Percentiles rank a stretch among this genome's conserved stretches.
These are phyloP conservation scores for Volvariella surrecta DNA, from an alignment of 1,284 basidiomycete species.

Conservation along the genomic window DNA sequence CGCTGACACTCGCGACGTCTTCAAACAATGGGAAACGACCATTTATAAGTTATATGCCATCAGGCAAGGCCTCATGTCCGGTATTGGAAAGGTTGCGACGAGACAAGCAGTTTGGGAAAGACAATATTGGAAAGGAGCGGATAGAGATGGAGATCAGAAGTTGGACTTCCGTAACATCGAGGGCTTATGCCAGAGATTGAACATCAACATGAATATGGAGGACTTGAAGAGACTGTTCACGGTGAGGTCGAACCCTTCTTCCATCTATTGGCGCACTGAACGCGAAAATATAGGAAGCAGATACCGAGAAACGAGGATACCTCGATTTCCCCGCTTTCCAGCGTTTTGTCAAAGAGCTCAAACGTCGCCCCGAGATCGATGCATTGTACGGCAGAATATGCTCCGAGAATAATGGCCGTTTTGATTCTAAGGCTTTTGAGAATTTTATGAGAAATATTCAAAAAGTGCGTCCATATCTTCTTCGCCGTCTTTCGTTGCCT, in stretches of 20 bases:
- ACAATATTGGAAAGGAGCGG: conserved; percentile 75
- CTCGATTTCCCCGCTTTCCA: conserved; percentile 85
- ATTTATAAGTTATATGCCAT: conserved; percentile 52
- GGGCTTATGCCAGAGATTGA: conserved; percentile 68
- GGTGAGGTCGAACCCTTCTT: conserved; percentile 27
- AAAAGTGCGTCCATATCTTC: conserved; percentile 32
- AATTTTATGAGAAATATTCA: conserved; percentile 64
- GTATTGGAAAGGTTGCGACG: conserved; percentile 53
- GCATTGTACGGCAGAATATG: conserved; percentile 51
- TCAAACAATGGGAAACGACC: conserved; percentile 61
- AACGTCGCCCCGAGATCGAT: conserved; percentile 77
- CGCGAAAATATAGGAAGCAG: conserved; percentile 49
- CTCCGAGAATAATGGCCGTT: conserved; percentile 25
- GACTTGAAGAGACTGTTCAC: conserved; percentile 63
- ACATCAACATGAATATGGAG: conserved; percentile 56
- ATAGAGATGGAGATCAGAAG: conserved; percentile 52
- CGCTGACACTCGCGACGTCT: conserved; percentile 63
- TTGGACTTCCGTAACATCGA: conserved; percentile 71
- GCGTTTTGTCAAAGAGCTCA: conserved; percentile 78
- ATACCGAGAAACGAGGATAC: conserved; percentile 52
- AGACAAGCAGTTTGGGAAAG: conserved; percentile 74
- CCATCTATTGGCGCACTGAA: background rate
- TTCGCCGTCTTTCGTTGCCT: background rate
- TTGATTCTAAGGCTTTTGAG: conserved; percentile 53
- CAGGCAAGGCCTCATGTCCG: conserved; percentile 61